Base-by-base conservation (phyloP, 2,329 filamentous ascomycete species). In the Penicillium hesseltinei region DNA sequence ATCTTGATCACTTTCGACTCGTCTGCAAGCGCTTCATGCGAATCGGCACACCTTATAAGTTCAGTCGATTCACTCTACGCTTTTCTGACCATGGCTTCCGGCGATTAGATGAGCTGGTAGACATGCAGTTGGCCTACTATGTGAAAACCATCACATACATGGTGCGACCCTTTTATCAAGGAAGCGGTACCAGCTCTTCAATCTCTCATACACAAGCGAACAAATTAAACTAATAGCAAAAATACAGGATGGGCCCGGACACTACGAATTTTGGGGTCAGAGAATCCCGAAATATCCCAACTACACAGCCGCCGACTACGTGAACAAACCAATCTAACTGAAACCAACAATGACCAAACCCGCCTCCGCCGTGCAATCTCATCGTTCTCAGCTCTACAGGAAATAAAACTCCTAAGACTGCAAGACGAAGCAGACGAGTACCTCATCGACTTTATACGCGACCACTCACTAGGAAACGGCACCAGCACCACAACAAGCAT, bases 401-500 rank as follows among this genome's bases (percentile, higher is more conserved):
- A 88, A 66, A 80, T 89, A 50, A 85, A 88, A 59, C 80, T 89
- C 15, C 78, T 89, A 27, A 81, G 84, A 6, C 74, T 88, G 13
- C 82, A 85, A 61, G 85, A 88, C 59, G 75, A 81, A 58, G 78
- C 83, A 58, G 85, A 88, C 65, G 78, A 79, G 46, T 72, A 78
- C 23, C 75, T 87, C 15, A 74, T 83, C 45, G 74, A 78, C 17
- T 82, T 81, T 61, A 76, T 86, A 44, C 76, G 77, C 46, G 73
- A 78, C 47, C 77, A 80, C 78, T 36, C 50, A n/a, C 40, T 46
- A 9, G 29, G 4, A 44, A 65, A 71, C 35, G 3, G 7, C 44
- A 66, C 71, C 36, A 77, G 75, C 21, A 43, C 40, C 19, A 15
- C 39, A 55, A 72, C 78, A 21, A 73, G 81, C 17, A 75, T 83